Evolutionary conservation across 2,329 filamentous ascomycete species (phyloP), one percentile per base, ranked within the genome.

Genomic region (Tolypocladium album): DNA sequence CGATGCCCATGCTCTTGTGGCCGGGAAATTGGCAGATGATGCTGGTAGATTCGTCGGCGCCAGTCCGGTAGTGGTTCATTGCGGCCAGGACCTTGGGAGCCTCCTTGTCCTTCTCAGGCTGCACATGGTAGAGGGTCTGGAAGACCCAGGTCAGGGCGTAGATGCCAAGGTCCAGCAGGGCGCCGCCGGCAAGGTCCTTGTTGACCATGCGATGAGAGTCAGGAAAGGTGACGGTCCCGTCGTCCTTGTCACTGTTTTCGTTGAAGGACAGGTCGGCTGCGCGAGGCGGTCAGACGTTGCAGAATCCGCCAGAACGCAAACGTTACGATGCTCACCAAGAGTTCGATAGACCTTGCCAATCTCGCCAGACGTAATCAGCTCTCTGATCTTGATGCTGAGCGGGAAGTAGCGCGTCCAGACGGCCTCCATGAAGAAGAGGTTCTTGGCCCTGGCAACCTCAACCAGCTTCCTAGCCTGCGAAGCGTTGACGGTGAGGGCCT

Each of bases 401-500:
- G 92, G 92, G 76, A 96, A 94, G 76, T 88, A 94, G 61, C 92
- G 81, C 42, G 90, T 95, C 92, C 91, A 96, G 24, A 95, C 90
- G 52, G 90, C 90, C 75, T 93, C 89, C 88, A 92, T 92, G 62
- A 93, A 75, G 79, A 89, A 88, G 66, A 90, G 70, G 62, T 84
- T 82, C 79, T 91, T 93, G 68, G 84, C 80, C 71, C 78, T 83
- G 8, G 92, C 92, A 61, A 83, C 86, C 63, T 87, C 84, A 57
- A 87, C 82, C 34, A 96, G 80, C 71, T 85, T 85, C 73, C 83
- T 84, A 31, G 88, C 79, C 75, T 96, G 92, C 12, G 84, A 79
- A 3, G 88, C 90, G 64, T 88, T 96, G 63, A 93, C 89, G 1
- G 91, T 95, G 67, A 96, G 87, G 0, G 92, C 85, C 79, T 96